Evolutionary conservation across 768 basidiomycete genomes (phyloP).

Genomic region (Amanita rubescens): DNA sequence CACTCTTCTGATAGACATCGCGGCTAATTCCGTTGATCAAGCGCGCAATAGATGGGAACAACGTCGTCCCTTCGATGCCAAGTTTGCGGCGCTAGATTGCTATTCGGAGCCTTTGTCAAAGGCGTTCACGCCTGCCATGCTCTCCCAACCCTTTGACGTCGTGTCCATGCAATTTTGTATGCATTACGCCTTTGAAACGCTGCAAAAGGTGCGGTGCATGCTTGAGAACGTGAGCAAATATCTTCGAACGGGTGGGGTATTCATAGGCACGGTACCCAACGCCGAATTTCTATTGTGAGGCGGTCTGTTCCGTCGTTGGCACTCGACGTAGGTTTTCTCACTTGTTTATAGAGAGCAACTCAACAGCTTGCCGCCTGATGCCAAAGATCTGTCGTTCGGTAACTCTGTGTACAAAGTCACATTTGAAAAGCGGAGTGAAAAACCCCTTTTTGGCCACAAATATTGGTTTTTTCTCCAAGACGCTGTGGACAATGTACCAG

Average conservation of each 20-base stretch:
- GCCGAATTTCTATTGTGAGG: constrained; percentile 69
- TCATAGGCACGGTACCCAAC: constrained; percentile 96
- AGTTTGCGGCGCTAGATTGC: constrained; percentile 85
- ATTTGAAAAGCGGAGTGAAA: constrained; percentile 64
- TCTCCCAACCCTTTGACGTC: constrained; percentile 77
- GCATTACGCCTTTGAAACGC: constrained; percentile 98
- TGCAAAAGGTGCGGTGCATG: constrained; percentile 84
- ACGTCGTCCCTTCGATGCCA: constrained; percentile 60
- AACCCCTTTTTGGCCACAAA: constrained; percentile 76
- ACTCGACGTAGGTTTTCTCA: constrained; percentile 10
- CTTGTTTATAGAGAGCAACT: constrained; percentile 52
- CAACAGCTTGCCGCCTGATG: constrained; percentile 57
- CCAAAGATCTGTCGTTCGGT: constrained; percentile 73
- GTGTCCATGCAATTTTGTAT: constrained; percentile 99
- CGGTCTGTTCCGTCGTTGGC: constrained; percentile 22
- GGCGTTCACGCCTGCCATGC: constrained; percentile 54
- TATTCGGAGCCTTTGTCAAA: constrained; percentile 67
- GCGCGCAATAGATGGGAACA: constrained; percentile 68
- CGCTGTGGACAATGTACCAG: constrained; percentile 95
- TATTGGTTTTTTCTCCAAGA: constrained; percentile 93
- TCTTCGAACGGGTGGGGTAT: constrained; percentile 80
- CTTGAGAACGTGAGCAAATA: constrained; percentile 80
- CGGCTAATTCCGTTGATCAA: constrained; percentile 81
- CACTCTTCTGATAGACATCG: constrained; percentile 61
- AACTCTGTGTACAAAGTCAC: constrained; percentile 86